Evolutionary conservation across 2,329 filamentous ascomycete species (phyloP).

Genomic region (Calonectria naviculata): DNA sequence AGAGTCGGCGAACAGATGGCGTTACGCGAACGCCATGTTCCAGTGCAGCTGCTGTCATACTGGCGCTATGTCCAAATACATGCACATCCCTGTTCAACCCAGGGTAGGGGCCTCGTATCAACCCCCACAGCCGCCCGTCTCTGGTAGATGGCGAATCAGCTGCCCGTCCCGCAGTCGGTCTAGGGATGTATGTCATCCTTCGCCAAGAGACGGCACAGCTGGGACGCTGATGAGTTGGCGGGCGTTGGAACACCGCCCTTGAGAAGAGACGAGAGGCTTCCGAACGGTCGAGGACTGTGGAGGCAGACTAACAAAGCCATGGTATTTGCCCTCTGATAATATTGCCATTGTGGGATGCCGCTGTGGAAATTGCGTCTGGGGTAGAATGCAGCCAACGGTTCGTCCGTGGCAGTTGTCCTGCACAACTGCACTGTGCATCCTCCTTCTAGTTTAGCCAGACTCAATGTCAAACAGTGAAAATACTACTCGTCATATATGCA

Average conservation of each 20-base stretch:
- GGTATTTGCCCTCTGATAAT: constrained; percentile 3
- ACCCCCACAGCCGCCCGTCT: background rate
- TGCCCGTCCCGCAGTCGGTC: background rate
- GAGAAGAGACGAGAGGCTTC: background rate
- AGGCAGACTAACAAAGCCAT: background rate
- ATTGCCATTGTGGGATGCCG: background rate
- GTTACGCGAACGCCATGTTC: constrained; percentile 18
- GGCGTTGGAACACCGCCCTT: background rate
- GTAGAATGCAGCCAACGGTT: background rate
- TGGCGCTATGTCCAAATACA: constrained; percentile 3
- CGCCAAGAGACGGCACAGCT: constrained; percentile 14
- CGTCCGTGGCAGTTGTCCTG: background rate
- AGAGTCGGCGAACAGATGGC: constrained; percentile 1
- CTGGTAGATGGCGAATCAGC: background rate
- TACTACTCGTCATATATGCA: constrained; percentile 8
- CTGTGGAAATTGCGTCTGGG: background rate
- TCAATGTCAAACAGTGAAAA: background rate
- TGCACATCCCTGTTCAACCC: background rate
- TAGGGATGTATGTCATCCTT: background rate
- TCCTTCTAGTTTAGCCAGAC: background rate
- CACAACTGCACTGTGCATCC: background rate
- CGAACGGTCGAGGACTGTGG: background rate
- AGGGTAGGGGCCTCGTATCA: constrained; percentile 4
- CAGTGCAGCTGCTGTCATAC: constrained; percentile 16
- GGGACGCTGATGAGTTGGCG: background rate